phyloP scores from a whole-genome alignment of 2,329 filamentous ascomycete species.

The Coleophoma eucalyptorum region DNA sequence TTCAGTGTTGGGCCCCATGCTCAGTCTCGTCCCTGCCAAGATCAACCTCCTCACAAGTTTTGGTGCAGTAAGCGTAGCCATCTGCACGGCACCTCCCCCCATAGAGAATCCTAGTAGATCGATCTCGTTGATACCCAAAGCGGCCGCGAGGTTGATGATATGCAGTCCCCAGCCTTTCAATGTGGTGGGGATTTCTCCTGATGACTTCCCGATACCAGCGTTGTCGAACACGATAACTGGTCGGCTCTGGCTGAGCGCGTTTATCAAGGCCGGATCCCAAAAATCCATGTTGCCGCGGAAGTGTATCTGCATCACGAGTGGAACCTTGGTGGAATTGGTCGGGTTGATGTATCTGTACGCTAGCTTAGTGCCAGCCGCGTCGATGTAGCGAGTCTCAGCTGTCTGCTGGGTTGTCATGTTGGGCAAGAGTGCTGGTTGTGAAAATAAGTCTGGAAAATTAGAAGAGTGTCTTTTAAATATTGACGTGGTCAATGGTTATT shows the following conservation, averaged over 20 bases:
- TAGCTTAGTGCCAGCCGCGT: constrained; percentile 15
- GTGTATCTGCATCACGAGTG: constrained; percentile 22
- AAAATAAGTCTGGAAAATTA: background rate
- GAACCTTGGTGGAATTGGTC: background rate
- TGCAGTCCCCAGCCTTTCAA: constrained; percentile 25
- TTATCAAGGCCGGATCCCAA: constrained; percentile 27
- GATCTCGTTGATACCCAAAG: constrained; percentile 23
- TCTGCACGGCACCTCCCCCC: constrained; percentile 28
- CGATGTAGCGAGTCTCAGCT: constrained; percentile 15
- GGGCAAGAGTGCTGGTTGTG: background rate
- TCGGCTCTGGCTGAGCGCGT: constrained; percentile 24
- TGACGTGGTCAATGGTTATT: too few relatives aligned
- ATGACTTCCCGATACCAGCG: constrained; percentile 29
- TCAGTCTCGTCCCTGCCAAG: constrained; percentile 23
- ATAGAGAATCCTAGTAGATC: constrained; percentile 34
- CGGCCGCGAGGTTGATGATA: constrained; percentile 22
- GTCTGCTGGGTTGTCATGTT: constrained; percentile 20
- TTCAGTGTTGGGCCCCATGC: constrained; percentile 16
- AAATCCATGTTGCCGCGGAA: constrained; percentile 25
- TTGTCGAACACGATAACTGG: constrained; percentile 32
- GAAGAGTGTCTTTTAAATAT: background rate
- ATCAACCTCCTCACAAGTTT: constrained; percentile 23
- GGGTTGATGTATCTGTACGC: constrained; percentile 11
- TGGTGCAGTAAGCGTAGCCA: constrained; percentile 25
- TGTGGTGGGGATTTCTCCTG: constrained; percentile 25